Conservation (phyloP, 2,329 filamentous ascomycete species). For the Metarhizium robertsii region DNA sequence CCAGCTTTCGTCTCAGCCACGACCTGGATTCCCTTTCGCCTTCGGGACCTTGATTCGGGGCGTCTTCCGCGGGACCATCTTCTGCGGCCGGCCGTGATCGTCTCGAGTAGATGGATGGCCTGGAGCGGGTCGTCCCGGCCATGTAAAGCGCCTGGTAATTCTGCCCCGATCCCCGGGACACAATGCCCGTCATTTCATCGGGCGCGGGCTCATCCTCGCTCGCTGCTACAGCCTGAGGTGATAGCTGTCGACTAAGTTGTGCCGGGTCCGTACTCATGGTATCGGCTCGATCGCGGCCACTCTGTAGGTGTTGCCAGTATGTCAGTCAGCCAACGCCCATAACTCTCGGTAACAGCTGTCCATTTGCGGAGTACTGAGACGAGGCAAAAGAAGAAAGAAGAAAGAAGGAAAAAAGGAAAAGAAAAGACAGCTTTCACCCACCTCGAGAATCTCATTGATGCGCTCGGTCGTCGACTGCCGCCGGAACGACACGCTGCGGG, state of each 20-base stretch:
- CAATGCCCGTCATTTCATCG: slow-evolving; percentile 34
- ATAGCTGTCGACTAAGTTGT: slow-evolving; percentile 6
- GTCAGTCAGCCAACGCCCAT: slow-evolving; percentile 10
- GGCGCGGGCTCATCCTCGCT: slow-evolving; percentile 14
- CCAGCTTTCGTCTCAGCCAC: slow-evolving; percentile 44
- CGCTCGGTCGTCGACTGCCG: slow-evolving; percentile 28
- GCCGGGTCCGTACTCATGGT: slow-evolving; percentile 23
- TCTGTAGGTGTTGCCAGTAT: slow-evolving; percentile 16
- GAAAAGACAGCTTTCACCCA: slow-evolving; percentile 16
- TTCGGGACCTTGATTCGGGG: slow-evolving; percentile 5
- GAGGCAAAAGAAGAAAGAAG: neutral
- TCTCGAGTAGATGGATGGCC: slow-evolving; percentile 10
- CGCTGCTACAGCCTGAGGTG: neutral
- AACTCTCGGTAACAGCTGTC: neutral
- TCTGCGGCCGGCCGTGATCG: slow-evolving; percentile 9
- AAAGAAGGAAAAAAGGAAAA: neutral
- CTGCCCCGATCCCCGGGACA: slow-evolving; percentile 22
- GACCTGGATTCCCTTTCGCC: slow-evolving; percentile 14
- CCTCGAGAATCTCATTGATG: slow-evolving; percentile 37
- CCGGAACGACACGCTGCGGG: slow-evolving; percentile 10
- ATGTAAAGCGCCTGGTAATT: slow-evolving; percentile 31
- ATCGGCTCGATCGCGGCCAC: slow-evolving; percentile 32
- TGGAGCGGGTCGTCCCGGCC: slow-evolving; percentile 7
- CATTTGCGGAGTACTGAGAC: neutral
- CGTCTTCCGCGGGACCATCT: neutral